Percentiles rank a stretch among this genome's conserved stretches.
These are phyloP conservation scores for Bretschneidera sinensis DNA, from an alignment of 345 rosid species.

Conservation along the genomic window DNA sequence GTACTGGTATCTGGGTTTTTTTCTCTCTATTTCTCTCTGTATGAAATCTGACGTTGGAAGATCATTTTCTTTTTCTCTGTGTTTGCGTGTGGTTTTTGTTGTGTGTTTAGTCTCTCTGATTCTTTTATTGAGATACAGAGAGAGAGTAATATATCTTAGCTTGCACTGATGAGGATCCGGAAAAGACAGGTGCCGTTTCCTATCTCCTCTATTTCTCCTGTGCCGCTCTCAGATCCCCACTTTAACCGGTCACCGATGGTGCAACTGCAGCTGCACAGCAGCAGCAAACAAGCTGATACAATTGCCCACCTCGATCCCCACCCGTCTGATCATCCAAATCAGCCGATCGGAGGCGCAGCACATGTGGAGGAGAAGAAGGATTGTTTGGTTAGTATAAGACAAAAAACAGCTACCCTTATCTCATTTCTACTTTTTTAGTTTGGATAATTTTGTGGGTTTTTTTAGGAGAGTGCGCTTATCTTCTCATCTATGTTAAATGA, in stretches of 20 bases:
- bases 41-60: slow-evolving; percentile 16
- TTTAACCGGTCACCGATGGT: slow-evolving; percentile 44
- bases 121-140: neutral
- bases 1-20: slow-evolving; percentile 18
- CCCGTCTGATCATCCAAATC: slow-evolving; percentile 38
- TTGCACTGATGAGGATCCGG: slow-evolving; percentile 85
- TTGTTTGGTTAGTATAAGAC: slow-evolving; percentile 29
- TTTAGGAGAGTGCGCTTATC: slow-evolving; percentile 38
- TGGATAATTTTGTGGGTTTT: neutral
- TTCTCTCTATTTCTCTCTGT: slow-evolving; percentile 17
- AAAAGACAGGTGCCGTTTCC: slow-evolving; percentile 74
- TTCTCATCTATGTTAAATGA: slow-evolving; percentile 7
- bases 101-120: neutral
- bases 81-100: neutral
- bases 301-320: slow-evolving; percentile 10
- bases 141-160: slow-evolving; percentile 9
- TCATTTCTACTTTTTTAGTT: neutral
- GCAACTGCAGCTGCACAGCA: slow-evolving; percentile 34
- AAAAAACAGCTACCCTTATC: neutral
- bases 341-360: slow-evolving; percentile 28
- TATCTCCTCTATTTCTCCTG: slow-evolving; percentile 69
- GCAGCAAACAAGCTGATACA: neutral
- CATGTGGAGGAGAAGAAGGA: slow-evolving; percentile 21
- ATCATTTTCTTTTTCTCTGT: slow-evolving; percentile 8
- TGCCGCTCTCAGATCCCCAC: slow-evolving; percentile 81